These are phyloP conservation scores for Volvox carteri DNA, from an alignment of 163 green algal species.

Conservation along the genomic window DNA sequence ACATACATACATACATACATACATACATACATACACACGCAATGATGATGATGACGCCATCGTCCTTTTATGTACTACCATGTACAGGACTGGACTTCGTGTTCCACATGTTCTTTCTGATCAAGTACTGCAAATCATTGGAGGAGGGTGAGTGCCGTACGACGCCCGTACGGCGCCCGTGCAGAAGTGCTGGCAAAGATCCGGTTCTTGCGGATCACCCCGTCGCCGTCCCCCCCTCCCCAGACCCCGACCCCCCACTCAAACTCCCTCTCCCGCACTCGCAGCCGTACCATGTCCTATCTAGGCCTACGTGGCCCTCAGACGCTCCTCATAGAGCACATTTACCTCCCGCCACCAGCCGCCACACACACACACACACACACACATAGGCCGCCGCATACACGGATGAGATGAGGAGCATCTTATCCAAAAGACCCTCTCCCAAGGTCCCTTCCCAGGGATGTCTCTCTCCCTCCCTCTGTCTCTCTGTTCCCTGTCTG, in stretches of 20 bases:
- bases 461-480: too few species aligned
- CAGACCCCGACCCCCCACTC: too few species aligned
- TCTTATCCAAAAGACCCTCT: too few species aligned
- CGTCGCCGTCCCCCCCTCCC: not conserved
- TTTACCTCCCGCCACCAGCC: too few species aligned
- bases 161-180: not conserved
- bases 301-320: not conserved
- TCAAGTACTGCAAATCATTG: slow-evolving; percentile 96
- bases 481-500: too few species aligned
- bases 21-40: not conserved
- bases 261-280: not conserved
- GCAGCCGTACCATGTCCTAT: not conserved
- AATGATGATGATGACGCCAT: not conserved
- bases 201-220: not conserved
- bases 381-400: too few species aligned
- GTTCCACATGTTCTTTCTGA: slow-evolving; percentile 99
- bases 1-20: too few species aligned
- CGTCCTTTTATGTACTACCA: not conserved
- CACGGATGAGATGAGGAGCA: too few species aligned
- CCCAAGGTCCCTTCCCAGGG: too few species aligned
- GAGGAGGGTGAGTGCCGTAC: slow-evolving; percentile 87
- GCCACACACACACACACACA: too few species aligned
- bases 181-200: not conserved
- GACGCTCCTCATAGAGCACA: not conserved
- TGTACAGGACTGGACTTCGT: slow-evolving; percentile 96